These are phyloP conservation scores for Leccinum obscurum DNA, from an alignment of 768 basidiomycete genomes.

Conservation along the genomic window DNA sequence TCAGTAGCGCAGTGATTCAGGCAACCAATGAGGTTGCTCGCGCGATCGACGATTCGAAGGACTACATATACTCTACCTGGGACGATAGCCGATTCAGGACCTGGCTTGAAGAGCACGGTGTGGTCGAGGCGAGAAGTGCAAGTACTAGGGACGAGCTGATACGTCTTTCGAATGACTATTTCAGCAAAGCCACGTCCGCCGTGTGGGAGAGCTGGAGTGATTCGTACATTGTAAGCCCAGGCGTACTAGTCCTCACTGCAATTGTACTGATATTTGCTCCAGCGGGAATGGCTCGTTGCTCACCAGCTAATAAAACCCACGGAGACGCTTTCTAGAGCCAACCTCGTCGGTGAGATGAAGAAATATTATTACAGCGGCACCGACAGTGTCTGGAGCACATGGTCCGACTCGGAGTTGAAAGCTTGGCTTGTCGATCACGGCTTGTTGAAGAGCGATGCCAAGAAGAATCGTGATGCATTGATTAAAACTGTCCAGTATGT, in stretches of 20 bases:
- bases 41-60: constrained; percentile 69
- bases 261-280: not conserved
- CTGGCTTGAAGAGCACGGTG: constrained; percentile 75
- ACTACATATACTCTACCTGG: constrained; percentile 91
- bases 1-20: constrained; percentile 46
- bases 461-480: constrained; percentile 74
- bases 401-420: constrained; percentile 79
- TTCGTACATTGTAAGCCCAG: constrained; percentile 64
- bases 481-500: constrained; percentile 65
- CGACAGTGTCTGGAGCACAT: constrained; percentile 60
- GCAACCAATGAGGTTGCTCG: constrained; percentile 52
- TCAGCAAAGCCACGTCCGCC: constrained; percentile 59
- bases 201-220: constrained; percentile 88
- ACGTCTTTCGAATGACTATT: constrained; percentile 65
- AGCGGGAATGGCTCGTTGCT: constrained; percentile 83
- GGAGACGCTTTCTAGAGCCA: constrained; percentile 51
- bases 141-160: constrained; percentile 65
- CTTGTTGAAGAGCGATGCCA: constrained; percentile 69
- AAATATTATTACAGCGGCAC: constrained; percentile 69
- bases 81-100: constrained; percentile 69
- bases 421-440: constrained; percentile 77
- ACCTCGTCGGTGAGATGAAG: constrained; percentile 66
- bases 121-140: constrained; percentile 59
- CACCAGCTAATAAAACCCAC: constrained; percentile 72
- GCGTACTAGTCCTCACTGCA: not conserved